These are phyloP conservation scores for Sequoia sempervirens DNA, from an alignment of 75 land plant genomes.

Conservation along the genomic window DNA sequence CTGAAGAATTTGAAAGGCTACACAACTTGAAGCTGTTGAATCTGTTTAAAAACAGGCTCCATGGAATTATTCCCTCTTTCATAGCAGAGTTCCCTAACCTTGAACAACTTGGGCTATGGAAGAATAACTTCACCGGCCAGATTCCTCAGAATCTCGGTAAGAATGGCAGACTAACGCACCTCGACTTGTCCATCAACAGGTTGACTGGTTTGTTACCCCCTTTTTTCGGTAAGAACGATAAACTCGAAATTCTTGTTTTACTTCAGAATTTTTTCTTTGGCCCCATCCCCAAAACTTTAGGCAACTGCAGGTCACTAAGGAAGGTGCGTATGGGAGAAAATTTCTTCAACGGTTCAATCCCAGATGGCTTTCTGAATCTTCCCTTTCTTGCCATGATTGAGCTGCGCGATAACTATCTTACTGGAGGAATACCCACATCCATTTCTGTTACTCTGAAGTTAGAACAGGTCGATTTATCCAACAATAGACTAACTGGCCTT, in stretches of 20 bases:
- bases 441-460: constrained; percentile 24
- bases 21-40: constrained; percentile 33
- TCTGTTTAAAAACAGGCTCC: constrained; percentile 49
- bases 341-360: constrained; percentile 58
- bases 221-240: constrained; percentile 42
- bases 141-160: constrained; percentile 50
- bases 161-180: constrained; percentile 27
- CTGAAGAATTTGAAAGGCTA: constrained; percentile 35
- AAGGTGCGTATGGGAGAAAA: constrained; percentile 58
- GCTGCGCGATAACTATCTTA: constrained; percentile 51
- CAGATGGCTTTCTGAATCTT: constrained; percentile 51
- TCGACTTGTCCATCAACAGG: constrained; percentile 61
- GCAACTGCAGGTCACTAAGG: constrained; percentile 34
- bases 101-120: constrained; percentile 66
- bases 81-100: constrained; percentile 51
- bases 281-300: constrained; percentile 50
- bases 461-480: constrained; percentile 34
- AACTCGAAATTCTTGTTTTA: constrained; percentile 37
- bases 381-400: constrained; percentile 45
- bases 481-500: constrained; percentile 42
- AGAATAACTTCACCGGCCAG: constrained; percentile 71
- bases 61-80: constrained; percentile 49
- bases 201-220: constrained; percentile 57
- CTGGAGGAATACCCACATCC: constrained; percentile 39
- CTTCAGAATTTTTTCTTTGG: constrained; percentile 61